Evolutionary conservation across 2,329 filamentous ascomycete species (phyloP).

Genomic region (Colletotrichum costaricense): DNA sequence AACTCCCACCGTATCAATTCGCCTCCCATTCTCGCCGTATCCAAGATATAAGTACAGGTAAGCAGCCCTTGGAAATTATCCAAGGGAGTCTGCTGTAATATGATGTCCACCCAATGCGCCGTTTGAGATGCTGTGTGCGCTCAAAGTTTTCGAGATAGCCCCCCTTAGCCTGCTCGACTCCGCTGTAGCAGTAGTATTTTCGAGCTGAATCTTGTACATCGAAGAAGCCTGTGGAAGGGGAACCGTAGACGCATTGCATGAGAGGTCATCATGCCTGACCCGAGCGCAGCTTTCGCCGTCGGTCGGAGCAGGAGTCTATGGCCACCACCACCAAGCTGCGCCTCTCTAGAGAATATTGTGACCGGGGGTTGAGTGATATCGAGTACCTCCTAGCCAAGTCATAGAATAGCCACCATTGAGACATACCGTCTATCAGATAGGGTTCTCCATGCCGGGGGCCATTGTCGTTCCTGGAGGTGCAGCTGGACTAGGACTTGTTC

Average conservation of each 20-base stretch:
- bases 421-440: slow-evolving; percentile 47
- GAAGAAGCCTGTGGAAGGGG: neutral
- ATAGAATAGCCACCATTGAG: neutral
- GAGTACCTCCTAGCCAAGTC: neutral
- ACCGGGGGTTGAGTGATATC: neutral
- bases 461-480: slow-evolving; percentile 36
- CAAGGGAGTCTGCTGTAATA: slow-evolving; percentile 1
- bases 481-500: slow-evolving; percentile 44
- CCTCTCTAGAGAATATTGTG: neutral
- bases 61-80: neutral
- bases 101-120: neutral
- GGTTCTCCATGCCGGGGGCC: slow-evolving; percentile 55
- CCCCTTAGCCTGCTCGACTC: neutral
- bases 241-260: neutral
- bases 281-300: neutral
- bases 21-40: neutral
- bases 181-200: neutral
- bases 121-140: neutral
- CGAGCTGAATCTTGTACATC: neutral
- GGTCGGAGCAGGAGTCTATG: neutral
- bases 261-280: neutral
- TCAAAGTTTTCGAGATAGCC: neutral
- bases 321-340: neutral
- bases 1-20: neutral
- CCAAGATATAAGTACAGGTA: slow-evolving; percentile 30